Percentiles rank a stretch among this genome's conserved stretches.
Evolutionary conservation across 1,284 basidiomycete species (phyloP).

Genomic region (Somion occarium): DNA sequence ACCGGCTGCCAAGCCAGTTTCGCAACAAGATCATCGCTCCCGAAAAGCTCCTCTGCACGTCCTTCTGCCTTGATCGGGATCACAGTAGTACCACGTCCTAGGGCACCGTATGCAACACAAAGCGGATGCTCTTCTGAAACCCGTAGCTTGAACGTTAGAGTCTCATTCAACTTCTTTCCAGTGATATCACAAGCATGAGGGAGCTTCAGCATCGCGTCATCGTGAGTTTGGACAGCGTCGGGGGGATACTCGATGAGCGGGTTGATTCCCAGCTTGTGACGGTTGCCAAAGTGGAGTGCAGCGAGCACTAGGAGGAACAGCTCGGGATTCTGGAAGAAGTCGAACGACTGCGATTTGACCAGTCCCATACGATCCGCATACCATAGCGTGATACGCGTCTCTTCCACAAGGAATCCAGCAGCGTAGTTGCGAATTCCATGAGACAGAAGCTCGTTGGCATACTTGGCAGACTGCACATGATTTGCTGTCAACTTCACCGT

Average conservation of each 20-base stretch:
- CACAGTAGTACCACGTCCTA: conserved; percentile 7
- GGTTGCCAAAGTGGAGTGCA: conserved; percentile 7
- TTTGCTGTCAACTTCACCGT: too few species aligned
- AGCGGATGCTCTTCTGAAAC: background rate
- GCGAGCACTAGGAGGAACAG: conserved; percentile 16
- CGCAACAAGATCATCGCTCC: background rate
- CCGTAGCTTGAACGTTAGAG: background rate
- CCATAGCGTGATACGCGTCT: conserved; percentile 15
- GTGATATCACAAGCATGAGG: background rate
- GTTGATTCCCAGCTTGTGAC: background rate
- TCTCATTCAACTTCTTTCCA: background rate
- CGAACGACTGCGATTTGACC: conserved; percentile 14
- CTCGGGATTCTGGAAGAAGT: conserved; percentile 13
- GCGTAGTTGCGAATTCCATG: conserved; percentile 10
- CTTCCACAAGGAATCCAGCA: conserved; percentile 16
- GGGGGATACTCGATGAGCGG: background rate
- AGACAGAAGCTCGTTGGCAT: background rate
- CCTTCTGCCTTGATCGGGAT: background rate
- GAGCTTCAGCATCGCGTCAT: background rate
- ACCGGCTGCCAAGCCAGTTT: background rate
- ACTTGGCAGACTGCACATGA: conserved; percentile 1
- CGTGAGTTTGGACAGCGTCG: background rate
- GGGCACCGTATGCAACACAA: background rate
- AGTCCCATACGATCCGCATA: conserved; percentile 21
- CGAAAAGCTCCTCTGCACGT: background rate